Conservation (phyloP, 2,329 filamentous ascomycete species). For the Coniosporium tulheliwenetii region DNA sequence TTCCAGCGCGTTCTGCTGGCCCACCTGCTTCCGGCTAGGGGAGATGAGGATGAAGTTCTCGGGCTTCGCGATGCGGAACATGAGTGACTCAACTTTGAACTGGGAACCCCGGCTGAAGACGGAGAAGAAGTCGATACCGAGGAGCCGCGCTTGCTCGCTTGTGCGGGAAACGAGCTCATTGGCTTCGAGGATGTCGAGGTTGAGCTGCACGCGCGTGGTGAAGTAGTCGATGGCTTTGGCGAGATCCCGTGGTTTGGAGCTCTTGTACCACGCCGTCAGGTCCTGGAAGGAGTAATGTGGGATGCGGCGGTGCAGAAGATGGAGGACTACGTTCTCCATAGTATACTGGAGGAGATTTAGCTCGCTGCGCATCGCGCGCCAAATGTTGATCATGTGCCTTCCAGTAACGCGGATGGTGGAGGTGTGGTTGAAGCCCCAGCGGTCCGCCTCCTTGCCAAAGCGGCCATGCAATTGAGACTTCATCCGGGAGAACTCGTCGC, state of each 20-base stretch:
- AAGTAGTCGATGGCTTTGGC: conserved; percentile 68
- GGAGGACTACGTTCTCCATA: conserved; percentile 90
- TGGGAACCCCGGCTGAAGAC: conserved; percentile 91
- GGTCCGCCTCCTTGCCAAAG: conserved; percentile 73
- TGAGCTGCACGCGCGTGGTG: conserved; percentile 55
- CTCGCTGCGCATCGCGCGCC: conserved; percentile 90
- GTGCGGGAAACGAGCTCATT: conserved; percentile 82
- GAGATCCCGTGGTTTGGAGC: conserved; percentile 51
- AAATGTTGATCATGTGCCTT: conserved; percentile 91
- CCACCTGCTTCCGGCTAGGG: conserved; percentile 81
- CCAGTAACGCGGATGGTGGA: conserved; percentile 88
- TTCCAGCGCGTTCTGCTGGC: conserved; percentile 83
- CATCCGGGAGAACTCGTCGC: conserved; percentile 81
- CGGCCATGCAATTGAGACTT: conserved; percentile 68
- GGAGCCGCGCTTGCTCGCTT: conserved; percentile 81
- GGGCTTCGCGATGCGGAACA: conserved; percentile 96
- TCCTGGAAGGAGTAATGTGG: conserved; percentile 73
- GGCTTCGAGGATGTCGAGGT: conserved; percentile 79
- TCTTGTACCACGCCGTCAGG: conserved; percentile 69
- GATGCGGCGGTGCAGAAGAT: conserved; percentile 72
- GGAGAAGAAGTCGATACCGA: conserved; percentile 93
- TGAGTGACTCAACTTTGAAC: conserved; percentile 96
- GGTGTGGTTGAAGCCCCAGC: conserved; percentile 88
- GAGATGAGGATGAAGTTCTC: conserved; percentile 88
- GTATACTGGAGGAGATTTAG: conserved; percentile 86